Evolutionary conservation across 176 grass and related monocot species (phyloP), one percentile per base, ranked within the genome.

Genomic region (Saccharum officinarum): DNA sequence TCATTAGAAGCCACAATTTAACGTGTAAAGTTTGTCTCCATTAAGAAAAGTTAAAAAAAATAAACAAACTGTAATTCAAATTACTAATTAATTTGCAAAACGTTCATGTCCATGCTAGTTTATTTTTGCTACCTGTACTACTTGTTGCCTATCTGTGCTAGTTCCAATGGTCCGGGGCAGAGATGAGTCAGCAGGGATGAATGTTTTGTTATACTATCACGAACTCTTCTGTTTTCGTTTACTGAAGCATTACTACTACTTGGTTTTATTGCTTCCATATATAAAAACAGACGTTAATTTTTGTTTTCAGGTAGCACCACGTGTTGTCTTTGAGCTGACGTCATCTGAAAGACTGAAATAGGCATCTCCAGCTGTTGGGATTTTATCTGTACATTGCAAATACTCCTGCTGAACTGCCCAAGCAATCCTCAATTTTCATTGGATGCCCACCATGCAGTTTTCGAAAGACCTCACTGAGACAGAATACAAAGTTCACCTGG

Each of bases 321-420:
- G 3, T 28, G 20, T 33, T 66, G 30, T 67, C 31, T 69, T 76
- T 13, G 59, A 50, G 41, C 2, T 13, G 28, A 52, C 12, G 66
- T 50, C 33, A 38, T 67, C 44, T 67, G 71, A 83, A 59, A 59
- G 54, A 59, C 20, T n/a, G 8, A 59, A 59, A 65, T 75, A 64
- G 28, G 0, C 11, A 31, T 34, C 38, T 74, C 55, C 39, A 10
- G 54, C 40, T 63, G 39, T 22, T 46, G 30, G 7, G 20, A 34
- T 66, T 75, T 28, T 57, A 57, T 59, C 54, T n/a, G 20, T 26
- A 37, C 71, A 66, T 66, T 66, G 4, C 41, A 66, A 26, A 34
- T n/a, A 20, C 61, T 33, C 42, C 41, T 41, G 9, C 20, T 60
- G 55, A n/a, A n/a, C 55, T 60, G 55, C 17, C 17, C 26, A 74